phyloP scores from a whole-genome alignment of 2,329 filamentous ascomycete species.

The Penicillium italicum region DNA sequence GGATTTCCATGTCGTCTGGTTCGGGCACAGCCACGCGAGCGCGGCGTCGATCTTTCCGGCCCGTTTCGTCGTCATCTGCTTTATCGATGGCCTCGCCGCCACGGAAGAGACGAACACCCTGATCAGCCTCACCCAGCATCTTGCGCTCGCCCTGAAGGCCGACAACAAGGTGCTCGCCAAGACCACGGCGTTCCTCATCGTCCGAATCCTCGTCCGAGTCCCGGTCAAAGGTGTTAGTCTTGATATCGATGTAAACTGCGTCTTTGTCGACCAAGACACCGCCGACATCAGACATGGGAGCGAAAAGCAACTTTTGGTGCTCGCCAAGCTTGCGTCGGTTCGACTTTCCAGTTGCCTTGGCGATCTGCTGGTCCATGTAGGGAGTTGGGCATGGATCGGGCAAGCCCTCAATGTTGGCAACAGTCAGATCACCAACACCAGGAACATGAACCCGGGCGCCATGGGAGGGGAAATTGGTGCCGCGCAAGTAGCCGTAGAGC shows the following conservation, averaged over 20 bases:
- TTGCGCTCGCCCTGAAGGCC: constrained; percentile 78
- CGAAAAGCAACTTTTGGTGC: constrained; percentile 94
- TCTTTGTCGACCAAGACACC: constrained; percentile 96
- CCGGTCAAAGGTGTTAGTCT: constrained; percentile 66
- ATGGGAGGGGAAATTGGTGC: constrained; percentile 85
- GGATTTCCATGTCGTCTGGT: constrained; percentile 52
- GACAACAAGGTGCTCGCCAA: constrained; percentile 93
- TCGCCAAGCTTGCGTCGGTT: constrained; percentile 79
- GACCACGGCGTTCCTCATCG: constrained; percentile 66
- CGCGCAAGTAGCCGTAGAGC: constrained; percentile 87
- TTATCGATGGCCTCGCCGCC: constrained; percentile 65
- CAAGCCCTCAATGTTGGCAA: constrained; percentile 77
- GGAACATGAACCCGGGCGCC: constrained; percentile 88
- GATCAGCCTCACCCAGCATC: constrained; percentile 75
- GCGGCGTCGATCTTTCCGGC: constrained; percentile 53
- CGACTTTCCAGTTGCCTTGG: constrained; percentile 78
- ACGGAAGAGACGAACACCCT: constrained; percentile 80
- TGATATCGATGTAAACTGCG: constrained; percentile 82
- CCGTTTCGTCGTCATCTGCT: constrained; percentile 54
- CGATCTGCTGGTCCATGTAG: constrained; percentile 78
- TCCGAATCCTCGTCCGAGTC: constrained; percentile 61
- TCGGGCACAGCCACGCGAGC: constrained; percentile 51
- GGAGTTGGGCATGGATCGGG: constrained; percentile 96
- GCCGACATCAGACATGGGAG: constrained; percentile 96
- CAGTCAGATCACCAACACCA: constrained; percentile 82